These are phyloP conservation scores for Populus simonii DNA, from an alignment of 345 rosid genomes.

Conservation along the genomic window DNA sequence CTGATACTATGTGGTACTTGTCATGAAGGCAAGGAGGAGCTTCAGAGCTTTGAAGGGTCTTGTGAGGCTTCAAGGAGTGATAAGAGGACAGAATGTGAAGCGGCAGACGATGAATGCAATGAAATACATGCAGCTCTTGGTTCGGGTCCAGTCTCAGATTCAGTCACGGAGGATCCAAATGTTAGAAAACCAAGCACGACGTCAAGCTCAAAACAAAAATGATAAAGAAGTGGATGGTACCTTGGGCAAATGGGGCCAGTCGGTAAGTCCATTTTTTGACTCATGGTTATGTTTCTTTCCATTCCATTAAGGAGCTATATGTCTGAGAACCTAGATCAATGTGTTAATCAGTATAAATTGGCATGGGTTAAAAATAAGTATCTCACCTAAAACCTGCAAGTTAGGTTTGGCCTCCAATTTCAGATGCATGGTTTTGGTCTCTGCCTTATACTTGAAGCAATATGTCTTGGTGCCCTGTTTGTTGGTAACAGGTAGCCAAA, in stretches of 20 bases:
- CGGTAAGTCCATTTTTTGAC: slow-evolving; percentile 34
- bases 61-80: slow-evolving; percentile 95
- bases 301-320: background rate
- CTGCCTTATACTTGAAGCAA: background rate
- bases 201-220: slow-evolving; percentile 44
- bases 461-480: background rate
- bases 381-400: background rate
- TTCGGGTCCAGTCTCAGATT: slow-evolving; percentile 91
- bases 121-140: slow-evolving; percentile 90
- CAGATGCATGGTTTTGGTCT: background rate
- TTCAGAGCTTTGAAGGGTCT: slow-evolving; percentile 89
- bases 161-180: slow-evolving; percentile 89
- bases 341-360: background rate
- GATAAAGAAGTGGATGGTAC: slow-evolving; percentile 54
- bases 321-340: background rate
- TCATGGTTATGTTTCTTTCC: background rate
- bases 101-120: slow-evolving; percentile 85
- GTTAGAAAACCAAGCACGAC: slow-evolving; percentile 74
- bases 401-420: background rate
- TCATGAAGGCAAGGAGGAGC: slow-evolving; percentile 82
- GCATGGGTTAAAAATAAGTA: background rate
- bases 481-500: background rate
- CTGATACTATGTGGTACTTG: slow-evolving; percentile 8
- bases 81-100: slow-evolving; percentile 84
- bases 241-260: slow-evolving; percentile 59